A percentile compares a stretch with the other conserved stretches of the same genome.
Evolutionary conservation across 164 flowering plant genomes (phyloP).

Genomic region (Pachysandra terminalis): DNA sequence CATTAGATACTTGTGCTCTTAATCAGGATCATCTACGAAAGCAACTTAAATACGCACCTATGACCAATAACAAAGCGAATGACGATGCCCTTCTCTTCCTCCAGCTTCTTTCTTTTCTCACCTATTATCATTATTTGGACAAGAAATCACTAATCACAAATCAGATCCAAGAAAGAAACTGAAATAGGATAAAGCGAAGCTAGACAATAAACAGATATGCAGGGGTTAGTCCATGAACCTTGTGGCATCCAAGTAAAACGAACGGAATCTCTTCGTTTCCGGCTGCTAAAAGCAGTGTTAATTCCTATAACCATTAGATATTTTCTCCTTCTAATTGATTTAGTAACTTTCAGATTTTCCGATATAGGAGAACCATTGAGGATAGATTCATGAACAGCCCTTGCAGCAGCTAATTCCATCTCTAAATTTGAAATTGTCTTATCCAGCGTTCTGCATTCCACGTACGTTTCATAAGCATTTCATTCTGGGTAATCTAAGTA

Average conservation of each 20-base stretch:
- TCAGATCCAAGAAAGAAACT: conserved; percentile 7
- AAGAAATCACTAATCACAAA: not conserved
- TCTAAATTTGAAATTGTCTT: conserved; percentile 90
- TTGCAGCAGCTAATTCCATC: conserved; percentile 97
- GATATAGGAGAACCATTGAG: conserved; percentile 70
- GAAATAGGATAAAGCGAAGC: not conserved
- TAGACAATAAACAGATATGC: not conserved
- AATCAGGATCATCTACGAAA: not conserved
- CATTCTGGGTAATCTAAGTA: not conserved
- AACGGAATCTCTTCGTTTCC: conserved; percentile 94
- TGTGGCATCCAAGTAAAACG: conserved; percentile 98
- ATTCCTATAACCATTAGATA: conserved; percentile 90
- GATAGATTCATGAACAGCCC: conserved; percentile 83
- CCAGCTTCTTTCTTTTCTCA: conserved; percentile 79
- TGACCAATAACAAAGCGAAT: conserved; percentile 95
- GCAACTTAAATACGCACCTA: conserved; percentile 48
- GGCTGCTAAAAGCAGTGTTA: conserved; percentile 96
- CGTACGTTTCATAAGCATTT: not conserved
- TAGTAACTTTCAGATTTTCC: conserved; percentile 38
- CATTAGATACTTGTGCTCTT: not conserved
- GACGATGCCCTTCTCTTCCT: conserved; percentile 94
- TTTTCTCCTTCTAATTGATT: conserved; percentile 45
- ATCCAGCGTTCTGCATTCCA: conserved; percentile 66
- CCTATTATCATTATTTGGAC: conserved; percentile 33
- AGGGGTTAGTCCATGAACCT: conserved; percentile 40